Conservation (phyloP, 2,329 filamentous ascomycete species). For the Stemphylium lycopersici region DNA sequence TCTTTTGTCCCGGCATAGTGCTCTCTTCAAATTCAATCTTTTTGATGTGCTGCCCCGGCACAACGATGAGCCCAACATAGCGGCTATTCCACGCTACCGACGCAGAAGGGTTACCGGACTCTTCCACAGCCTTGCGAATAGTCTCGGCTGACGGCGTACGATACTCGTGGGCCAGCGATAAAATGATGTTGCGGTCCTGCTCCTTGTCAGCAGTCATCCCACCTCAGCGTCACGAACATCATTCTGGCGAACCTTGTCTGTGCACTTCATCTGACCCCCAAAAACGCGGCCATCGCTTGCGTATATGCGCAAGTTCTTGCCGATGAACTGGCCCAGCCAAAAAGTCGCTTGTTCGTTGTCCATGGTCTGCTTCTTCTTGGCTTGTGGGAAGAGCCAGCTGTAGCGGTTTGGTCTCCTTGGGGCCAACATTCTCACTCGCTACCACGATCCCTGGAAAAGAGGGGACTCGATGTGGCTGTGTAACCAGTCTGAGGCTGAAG, state of each 20-base stretch:
- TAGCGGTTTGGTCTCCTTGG: conserved; percentile 13
- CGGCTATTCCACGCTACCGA: conserved; percentile 78
- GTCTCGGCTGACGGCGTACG: conserved; percentile 66
- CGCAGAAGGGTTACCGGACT: conserved; percentile 53
- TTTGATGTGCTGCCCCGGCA: conserved; percentile 83
- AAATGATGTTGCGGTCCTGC: conserved; percentile 86
- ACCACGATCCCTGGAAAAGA: conserved; percentile 8
- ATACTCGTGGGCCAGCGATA: conserved; percentile 88
- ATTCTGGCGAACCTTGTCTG: conserved; percentile 72
- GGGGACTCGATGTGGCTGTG: conserved; percentile 24
- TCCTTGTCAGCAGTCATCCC: not conserved
- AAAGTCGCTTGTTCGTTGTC: conserved; percentile 60
- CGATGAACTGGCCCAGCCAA: conserved; percentile 71
- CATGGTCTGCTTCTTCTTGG: conserved; percentile 44
- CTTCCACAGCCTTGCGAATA: conserved; percentile 45
- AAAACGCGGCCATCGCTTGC: conserved; percentile 88
- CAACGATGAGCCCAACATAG: conserved; percentile 86
- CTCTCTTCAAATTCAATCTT: conserved; percentile 86
- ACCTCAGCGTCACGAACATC: not conserved
- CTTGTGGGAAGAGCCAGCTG: conserved; percentile 29
- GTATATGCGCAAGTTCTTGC: conserved; percentile 78
- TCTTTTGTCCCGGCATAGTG: conserved; percentile 30
- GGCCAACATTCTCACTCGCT: conserved; percentile 9
- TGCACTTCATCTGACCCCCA: conserved; percentile 90
- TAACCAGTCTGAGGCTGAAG: conserved; percentile 9